Conservation (phyloP, 192 early-diverging fungal species). For the Paraglomus occultum region DNA sequence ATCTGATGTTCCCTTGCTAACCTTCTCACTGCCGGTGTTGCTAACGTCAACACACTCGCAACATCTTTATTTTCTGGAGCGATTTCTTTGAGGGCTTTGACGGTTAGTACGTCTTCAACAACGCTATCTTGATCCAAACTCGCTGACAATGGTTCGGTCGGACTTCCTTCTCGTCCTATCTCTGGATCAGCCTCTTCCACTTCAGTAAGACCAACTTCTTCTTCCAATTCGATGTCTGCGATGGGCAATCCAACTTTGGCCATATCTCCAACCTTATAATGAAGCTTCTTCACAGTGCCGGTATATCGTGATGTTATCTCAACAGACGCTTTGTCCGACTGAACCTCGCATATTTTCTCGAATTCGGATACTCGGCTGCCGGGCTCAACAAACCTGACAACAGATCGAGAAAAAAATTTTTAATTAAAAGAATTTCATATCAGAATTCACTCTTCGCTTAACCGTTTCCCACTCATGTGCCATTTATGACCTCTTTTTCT, state of each 20-base stretch:
- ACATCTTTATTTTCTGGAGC: constrained; percentile 23
- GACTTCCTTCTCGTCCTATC: constrained; percentile 1
- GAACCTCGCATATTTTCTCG: constrained; percentile 94
- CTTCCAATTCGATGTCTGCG: constrained; percentile 77
- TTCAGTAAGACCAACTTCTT: constrained; percentile 25
- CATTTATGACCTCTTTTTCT: no score
- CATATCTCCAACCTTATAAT: constrained; percentile 85
- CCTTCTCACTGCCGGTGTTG: constrained; percentile 87
- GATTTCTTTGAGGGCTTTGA: constrained; percentile 5
- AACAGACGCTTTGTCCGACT: constrained; percentile 98
- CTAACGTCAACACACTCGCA: constrained; percentile 48
- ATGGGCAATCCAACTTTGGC: constrained; percentile 89
- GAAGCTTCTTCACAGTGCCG: constrained; percentile 75
- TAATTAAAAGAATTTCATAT: background rate
- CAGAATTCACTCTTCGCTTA: background rate
- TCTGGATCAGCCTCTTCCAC: constrained; percentile 30
- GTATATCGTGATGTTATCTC: constrained; percentile 97
- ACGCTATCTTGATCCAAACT: constrained; percentile 32
- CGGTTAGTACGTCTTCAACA: constrained; percentile 39
- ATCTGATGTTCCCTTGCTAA: constrained; percentile 78
- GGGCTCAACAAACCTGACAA: constrained; percentile 85
- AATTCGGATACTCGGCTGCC: constrained; percentile 90
- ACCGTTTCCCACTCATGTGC: no score
- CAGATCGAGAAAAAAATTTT: no score
- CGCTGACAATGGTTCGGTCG: constrained; percentile 15